Evolutionary conservation across 805 yeast species (phyloP), one percentile per base, ranked within the genome.

Genomic region (Zygosaccharomyces lentus): DNA sequence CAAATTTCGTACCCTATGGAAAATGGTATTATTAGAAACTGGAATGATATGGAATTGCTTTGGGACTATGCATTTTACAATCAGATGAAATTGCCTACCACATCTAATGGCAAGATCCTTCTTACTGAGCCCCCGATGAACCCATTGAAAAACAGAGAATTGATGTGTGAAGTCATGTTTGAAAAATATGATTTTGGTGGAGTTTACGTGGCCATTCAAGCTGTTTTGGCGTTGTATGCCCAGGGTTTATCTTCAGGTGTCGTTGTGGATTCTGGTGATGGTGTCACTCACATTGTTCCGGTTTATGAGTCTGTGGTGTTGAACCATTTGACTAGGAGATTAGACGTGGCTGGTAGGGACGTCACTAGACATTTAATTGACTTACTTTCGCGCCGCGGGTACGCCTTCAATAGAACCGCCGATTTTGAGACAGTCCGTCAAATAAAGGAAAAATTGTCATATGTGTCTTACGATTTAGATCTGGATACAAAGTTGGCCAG

Each of bases 1-100:
- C 96, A 93, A 69, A 80, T 93, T 47, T 82, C 90, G n/a, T 93
- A 93, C 62, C 99, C 99, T 9, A 90, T 93, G 98, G 99, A 93
- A 69, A 93, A 93, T 65, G 99, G 99, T 61, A 87, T 93, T 59
- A 91, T 93, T 65, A 84, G 82, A 63, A 88, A 90, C 67, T 93
- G 99, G 99, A 96, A 90, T 58, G 99, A 93, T 66, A 93, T 93
- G 98, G 96, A 88, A 60, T 90, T 90, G 59, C 74, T 93, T 50
- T 93, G 99, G 99, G 96, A 93, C 69, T 93, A 91, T 67, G 91
- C 98, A 16, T 91, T 93, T 67, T 86, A 84, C 70, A 95, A 91
- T 58, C 80, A 86, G 61, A 83, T 93, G 87, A 77, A 87, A 63
- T 73, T 86, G 46, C 84, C 86, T 63, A 75, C 87, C 6, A 76